Percentiles rank a stretch among this genome's conserved stretches.
Conservation (phyloP, 208 protist species). For the Leishmania tarentolae region DNA sequence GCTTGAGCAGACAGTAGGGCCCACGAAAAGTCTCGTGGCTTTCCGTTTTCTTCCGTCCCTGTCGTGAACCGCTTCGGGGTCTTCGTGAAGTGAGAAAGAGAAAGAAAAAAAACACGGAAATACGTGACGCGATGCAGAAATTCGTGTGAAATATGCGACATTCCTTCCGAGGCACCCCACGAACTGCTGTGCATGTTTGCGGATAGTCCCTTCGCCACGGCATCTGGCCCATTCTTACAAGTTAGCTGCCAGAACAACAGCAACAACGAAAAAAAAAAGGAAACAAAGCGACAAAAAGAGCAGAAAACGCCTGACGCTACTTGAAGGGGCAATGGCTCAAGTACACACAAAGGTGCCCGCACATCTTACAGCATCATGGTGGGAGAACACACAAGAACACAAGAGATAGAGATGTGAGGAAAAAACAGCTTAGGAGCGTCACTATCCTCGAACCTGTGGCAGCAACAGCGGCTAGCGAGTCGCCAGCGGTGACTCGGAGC, state of each 20-base stretch:
- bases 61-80: neutral
- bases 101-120: neutral
- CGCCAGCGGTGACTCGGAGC: neutral
- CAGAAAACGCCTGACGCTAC: neutral
- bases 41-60: neutral
- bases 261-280: neutral
- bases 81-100: neutral
- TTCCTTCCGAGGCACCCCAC: neutral
- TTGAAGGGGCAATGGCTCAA: constrained; percentile 2
- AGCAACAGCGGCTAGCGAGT: neutral
- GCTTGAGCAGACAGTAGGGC: neutral
- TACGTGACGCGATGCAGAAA: neutral
- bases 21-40: neutral
- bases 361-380: neutral
- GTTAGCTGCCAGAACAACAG: neutral
- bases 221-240: neutral
- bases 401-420: neutral
- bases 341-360: neutral
- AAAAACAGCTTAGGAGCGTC: neutral
- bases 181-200: neutral
- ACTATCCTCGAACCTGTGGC: neutral
- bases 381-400: neutral
- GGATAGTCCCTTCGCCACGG: neutral
- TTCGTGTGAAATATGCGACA: neutral
- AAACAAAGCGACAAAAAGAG: constrained; percentile 7